These are phyloP conservation scores for Peniophora sp. DNA, from an alignment of 1,284 basidiomycete genomes.

Conservation along the genomic window DNA sequence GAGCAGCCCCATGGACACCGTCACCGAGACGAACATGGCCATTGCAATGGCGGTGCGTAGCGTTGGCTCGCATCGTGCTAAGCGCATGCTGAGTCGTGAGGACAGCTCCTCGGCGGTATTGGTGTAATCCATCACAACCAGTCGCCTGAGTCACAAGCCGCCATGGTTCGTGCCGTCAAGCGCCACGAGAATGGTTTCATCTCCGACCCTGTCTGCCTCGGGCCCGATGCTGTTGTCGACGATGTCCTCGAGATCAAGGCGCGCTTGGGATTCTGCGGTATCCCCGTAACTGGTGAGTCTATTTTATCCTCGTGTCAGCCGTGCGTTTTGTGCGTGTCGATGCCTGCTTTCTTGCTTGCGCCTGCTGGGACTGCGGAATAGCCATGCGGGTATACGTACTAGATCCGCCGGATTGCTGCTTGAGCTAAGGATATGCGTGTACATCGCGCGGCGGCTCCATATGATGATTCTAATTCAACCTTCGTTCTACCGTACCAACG, in stretches of 20 bases:
- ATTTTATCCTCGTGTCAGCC: background rate
- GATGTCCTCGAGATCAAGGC: conserved; percentile 94
- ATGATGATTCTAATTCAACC: conserved; percentile 59
- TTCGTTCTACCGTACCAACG: conserved; percentile 87
- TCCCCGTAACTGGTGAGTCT: conserved; percentile 89
- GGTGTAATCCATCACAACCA: conserved; percentile 99
- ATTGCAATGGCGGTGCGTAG: conserved; percentile 82
- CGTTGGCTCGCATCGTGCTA: background rate
- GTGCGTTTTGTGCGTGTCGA: background rate
- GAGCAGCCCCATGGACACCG: conserved; percentile 99
- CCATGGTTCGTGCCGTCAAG: conserved; percentile 97
- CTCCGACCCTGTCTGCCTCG: conserved; percentile 85
- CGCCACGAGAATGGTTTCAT: conserved; percentile 99
- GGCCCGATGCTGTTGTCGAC: conserved; percentile 72
- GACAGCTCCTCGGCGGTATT: conserved; percentile 86
- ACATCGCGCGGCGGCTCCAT: background rate
- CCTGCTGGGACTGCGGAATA: no score
- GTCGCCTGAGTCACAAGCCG: conserved; percentile 80
- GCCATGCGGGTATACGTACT: no score
- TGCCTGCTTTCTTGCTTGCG: background rate
- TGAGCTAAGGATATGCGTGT: background rate
- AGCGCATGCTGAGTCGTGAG: background rate
- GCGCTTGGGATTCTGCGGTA: conserved; percentile 90
- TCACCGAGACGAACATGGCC: conserved; percentile 97
- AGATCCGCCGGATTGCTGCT: background rate